These are phyloP conservation scores for Fusarium beomiforme DNA, from an alignment of 2,329 filamentous ascomycete genomes.

Conservation along the genomic window DNA sequence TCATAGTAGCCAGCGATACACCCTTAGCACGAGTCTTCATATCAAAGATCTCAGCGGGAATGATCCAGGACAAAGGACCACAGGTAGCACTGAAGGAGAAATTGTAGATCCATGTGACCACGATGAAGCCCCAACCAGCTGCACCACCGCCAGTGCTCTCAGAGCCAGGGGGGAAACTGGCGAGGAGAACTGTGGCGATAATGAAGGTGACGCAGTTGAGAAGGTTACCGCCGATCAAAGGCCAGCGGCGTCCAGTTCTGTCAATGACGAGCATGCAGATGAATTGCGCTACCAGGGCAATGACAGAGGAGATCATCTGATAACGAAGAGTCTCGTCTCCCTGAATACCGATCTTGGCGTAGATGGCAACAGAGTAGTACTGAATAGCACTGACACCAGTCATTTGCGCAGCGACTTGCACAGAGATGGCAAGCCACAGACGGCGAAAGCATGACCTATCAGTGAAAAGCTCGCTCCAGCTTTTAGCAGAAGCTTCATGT, in stretches of 20 bases:
- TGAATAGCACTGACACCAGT: constrained; percentile 79
- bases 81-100: constrained; percentile 26
- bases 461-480: constrained; percentile 72
- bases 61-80: constrained; percentile 53
- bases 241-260: constrained; percentile 74
- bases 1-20: constrained; percentile 78
- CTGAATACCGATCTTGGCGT: constrained; percentile 58
- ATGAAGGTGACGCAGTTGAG: constrained; percentile 69
- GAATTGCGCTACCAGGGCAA: constrained; percentile 46
- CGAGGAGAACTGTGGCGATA: constrained; percentile 24
- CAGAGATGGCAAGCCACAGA: constrained; percentile 71
- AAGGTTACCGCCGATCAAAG: constrained; percentile 76
- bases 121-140: constrained; percentile 51
- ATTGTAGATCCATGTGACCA: constrained; percentile 28
- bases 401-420: constrained; percentile 79
- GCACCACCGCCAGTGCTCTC: background rate
- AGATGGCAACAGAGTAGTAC: constrained; percentile 73
- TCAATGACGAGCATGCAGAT: constrained; percentile 75
- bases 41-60: constrained; percentile 78
- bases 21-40: constrained; percentile 78
- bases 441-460: constrained; percentile 71
- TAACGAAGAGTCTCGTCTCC: constrained; percentile 72
- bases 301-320: constrained; percentile 76
- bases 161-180: constrained; percentile 21
- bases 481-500: constrained; percentile 73